A percentile compares a stretch with the other conserved stretches of the same genome.
Evolutionary conservation across 345 rosid genomes (phyloP).

Genomic region (Rhodamnia argentea): DNA sequence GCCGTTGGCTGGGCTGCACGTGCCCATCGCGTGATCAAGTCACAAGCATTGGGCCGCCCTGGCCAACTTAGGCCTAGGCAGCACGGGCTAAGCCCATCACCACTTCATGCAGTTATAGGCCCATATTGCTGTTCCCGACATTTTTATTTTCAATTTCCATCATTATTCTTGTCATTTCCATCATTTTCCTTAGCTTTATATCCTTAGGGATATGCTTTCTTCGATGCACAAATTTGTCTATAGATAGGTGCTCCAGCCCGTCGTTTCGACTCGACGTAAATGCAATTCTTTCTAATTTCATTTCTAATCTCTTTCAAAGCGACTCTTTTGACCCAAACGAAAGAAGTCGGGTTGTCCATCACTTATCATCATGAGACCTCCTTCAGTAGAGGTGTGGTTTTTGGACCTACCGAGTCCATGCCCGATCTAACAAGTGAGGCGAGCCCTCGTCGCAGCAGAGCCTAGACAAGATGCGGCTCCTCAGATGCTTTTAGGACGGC

Average conservation of each 20-base stretch:
- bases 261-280: neutral
- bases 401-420: neutral
- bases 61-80: neutral
- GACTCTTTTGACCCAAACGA: neutral
- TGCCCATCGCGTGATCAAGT: neutral
- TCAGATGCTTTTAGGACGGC: neutral
- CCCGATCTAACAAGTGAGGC: rapidly evolving
- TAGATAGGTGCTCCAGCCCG: neutral
- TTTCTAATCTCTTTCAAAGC: neutral
- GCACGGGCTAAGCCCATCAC: neutral
- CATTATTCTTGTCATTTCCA: neutral
- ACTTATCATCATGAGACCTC: neutral
- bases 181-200: neutral
- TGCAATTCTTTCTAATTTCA: neutral
- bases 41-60: neutral
- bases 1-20: rapidly evolving
- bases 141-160: neutral
- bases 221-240: neutral
- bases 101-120: neutral
- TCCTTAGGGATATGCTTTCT: neutral
- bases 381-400: neutral
- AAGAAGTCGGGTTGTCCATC: neutral
- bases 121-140: neutral
- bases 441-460: neutral
- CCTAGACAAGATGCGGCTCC: neutral